These are phyloP conservation scores for Cunninghamia lanceolata DNA, from an alignment of 75 land plant species.

Conservation along the genomic window DNA sequence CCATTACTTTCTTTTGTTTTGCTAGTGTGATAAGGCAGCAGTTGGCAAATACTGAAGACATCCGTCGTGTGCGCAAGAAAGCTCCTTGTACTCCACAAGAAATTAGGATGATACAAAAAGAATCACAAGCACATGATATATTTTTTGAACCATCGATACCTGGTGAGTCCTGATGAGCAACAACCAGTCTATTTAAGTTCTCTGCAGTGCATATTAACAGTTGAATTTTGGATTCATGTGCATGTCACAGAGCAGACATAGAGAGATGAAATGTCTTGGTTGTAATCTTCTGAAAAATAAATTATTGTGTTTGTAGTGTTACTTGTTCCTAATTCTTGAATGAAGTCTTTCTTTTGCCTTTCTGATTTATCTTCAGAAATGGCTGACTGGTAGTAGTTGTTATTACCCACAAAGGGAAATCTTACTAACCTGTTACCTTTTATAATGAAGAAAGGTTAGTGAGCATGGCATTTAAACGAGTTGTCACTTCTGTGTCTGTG, in stretches of 20 bases:
- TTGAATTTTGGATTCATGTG: not conserved
- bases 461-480: not conserved
- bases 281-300: not conserved
- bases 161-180: constrained; percentile 37
- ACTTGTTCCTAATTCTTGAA: not conserved
- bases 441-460: not conserved
- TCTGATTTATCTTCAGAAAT: not conserved
- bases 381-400: not conserved
- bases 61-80: constrained; percentile 86
- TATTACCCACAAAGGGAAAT: not conserved
- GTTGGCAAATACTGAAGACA: constrained; percentile 75
- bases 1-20: not conserved
- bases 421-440: not conserved
- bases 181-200: not conserved
- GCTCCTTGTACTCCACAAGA: constrained; percentile 88
- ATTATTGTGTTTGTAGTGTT: not conserved
- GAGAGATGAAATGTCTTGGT: too few species aligned
- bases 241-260: not conserved
- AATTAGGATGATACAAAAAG: constrained; percentile 67
- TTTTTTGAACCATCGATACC: constrained; percentile 65
- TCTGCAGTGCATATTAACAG: not conserved
- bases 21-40: constrained; percentile 81
- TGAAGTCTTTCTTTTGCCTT: not conserved
- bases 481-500: not conserved
- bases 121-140: constrained; percentile 57